These are phyloP conservation scores for Oryza punctata DNA, from an alignment of 176 grass and related monocot genomes.

Conservation along the genomic window DNA sequence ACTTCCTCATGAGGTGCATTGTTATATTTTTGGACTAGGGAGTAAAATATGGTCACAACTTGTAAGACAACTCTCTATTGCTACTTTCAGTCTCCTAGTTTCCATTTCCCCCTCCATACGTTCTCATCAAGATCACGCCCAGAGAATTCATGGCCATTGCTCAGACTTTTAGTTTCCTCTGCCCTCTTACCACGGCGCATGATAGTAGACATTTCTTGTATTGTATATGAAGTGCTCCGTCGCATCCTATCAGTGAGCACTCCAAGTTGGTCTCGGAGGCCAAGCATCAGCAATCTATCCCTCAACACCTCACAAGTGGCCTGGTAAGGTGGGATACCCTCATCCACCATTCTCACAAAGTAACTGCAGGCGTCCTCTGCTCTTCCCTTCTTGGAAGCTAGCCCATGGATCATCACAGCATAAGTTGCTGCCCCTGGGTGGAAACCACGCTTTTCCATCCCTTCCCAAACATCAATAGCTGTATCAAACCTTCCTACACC, in stretches of 20 bases:
- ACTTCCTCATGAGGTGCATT: background rate
- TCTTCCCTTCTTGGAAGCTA: constrained; percentile 79
- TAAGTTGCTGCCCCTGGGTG: constrained; percentile 69
- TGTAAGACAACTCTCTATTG: background rate
- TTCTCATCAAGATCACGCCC: constrained; percentile 25
- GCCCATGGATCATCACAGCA: constrained; percentile 81
- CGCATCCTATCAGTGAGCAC: constrained; percentile 70
- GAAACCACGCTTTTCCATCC: constrained; percentile 78
- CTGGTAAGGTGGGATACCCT: constrained; percentile 83
- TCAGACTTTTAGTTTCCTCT: constrained; percentile 30
- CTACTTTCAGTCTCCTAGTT: constrained; percentile 20
- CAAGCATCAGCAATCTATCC: constrained; percentile 61
- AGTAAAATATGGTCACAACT: background rate
- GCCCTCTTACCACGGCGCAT: constrained; percentile 52
- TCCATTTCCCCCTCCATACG: constrained; percentile 48
- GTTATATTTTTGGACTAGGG: background rate
- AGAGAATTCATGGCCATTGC: background rate
- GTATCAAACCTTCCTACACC: constrained; percentile 63
- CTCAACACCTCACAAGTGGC: constrained; percentile 77
- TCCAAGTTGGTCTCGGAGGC: constrained; percentile 55
- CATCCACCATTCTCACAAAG: constrained; percentile 88
- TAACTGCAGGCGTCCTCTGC: constrained; percentile 76
- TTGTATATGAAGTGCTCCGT: constrained; percentile 72
- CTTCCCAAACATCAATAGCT: constrained; percentile 79
- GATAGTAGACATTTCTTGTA: constrained; percentile 64